phyloP scores from a whole-genome alignment of 179 eudicot genomes.

The Actinidia arguta region DNA sequence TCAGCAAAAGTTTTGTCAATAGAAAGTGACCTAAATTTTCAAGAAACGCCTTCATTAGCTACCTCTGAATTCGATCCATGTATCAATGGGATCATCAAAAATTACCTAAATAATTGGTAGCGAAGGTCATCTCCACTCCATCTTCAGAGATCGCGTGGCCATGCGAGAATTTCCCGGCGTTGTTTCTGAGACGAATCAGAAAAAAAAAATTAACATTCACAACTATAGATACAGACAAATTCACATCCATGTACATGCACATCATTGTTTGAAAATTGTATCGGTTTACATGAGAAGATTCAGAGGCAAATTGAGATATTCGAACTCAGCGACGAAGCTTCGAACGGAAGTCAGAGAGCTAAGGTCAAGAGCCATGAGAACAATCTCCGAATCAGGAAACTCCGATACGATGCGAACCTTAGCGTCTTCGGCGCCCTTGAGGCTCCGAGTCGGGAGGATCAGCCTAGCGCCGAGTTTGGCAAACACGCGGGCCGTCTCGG shows the following conservation, averaged over 20 bases:
- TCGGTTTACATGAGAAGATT: conserved; percentile 76
- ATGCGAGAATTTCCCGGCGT: conserved; percentile 86
- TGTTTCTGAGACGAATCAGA: conserved; percentile 53
- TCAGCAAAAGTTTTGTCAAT: conserved; percentile 72
- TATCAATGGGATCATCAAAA: neutral
- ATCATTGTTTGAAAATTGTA: neutral
- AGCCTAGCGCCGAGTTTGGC: conserved; percentile 90
- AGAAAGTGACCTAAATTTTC: conserved; percentile 77
- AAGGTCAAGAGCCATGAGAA: conserved; percentile 82
- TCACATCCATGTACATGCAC: neutral
- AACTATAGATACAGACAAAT: neutral
- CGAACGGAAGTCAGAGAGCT: conserved; percentile 79
- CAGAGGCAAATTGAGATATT: conserved; percentile 69
- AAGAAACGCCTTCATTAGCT: neutral
- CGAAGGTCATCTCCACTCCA: conserved; percentile 21
- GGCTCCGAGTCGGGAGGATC: conserved; percentile 77
- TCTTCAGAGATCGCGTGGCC: conserved; percentile 41
- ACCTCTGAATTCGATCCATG: neutral
- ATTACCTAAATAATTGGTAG: conserved; percentile 19
- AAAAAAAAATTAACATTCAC: neutral
- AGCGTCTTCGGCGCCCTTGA: conserved; percentile 71
- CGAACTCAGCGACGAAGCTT: conserved; percentile 67
- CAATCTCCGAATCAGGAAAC: conserved; percentile 67
- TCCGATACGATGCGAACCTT: conserved; percentile 68
- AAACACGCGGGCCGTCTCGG: conserved; percentile 87